phyloP scores from a whole-genome alignment of 2,329 filamentous ascomycete species.

The Bisporella sp. region DNA sequence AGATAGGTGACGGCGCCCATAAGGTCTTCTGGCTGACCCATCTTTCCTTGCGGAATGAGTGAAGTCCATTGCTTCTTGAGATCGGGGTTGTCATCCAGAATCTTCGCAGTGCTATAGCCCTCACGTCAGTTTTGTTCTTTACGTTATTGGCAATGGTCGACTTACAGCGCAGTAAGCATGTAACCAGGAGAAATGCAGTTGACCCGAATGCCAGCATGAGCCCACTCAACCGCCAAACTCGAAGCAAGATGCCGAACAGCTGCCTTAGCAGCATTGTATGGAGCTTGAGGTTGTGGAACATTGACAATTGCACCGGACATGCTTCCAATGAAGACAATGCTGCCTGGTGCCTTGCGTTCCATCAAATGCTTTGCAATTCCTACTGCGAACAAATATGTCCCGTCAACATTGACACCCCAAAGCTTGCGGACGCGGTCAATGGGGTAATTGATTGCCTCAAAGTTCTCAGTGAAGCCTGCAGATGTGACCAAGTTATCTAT shows the following conservation, averaged over 20 bases:
- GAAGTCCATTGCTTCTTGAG: conserved; percentile 87
- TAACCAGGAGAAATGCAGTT: conserved; percentile 96
- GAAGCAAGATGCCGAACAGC: conserved; percentile 83
- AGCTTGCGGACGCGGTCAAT: conserved; percentile 88
- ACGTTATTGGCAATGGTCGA: conserved; percentile 9
- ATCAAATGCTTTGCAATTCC: conserved; percentile 84
- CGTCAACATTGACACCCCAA: conserved; percentile 90
- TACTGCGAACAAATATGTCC: conserved; percentile 83
- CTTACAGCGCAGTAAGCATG: conserved; percentile 90
- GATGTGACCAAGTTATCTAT: conserved; percentile 92
- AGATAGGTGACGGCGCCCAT: conserved; percentile 82
- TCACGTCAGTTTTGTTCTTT: background rate
- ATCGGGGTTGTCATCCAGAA: conserved; percentile 87
- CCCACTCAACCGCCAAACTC: conserved; percentile 92
- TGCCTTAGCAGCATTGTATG: conserved; percentile 91
- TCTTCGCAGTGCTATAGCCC: conserved; percentile 71
- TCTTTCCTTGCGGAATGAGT: conserved; percentile 86
- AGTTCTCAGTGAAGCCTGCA: conserved; percentile 96
- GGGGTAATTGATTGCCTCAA: conserved; percentile 84
- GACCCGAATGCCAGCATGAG: conserved; percentile 76
- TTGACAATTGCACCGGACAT: conserved; percentile 95
- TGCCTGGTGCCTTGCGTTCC: conserved; percentile 69
- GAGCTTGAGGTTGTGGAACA: conserved; percentile 86
- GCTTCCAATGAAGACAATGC: conserved; percentile 90
- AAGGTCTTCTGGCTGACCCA: conserved; percentile 85